Conservation (phyloP, 2,329 filamentous ascomycete species). For the Sordariomycetes sp. region DNA sequence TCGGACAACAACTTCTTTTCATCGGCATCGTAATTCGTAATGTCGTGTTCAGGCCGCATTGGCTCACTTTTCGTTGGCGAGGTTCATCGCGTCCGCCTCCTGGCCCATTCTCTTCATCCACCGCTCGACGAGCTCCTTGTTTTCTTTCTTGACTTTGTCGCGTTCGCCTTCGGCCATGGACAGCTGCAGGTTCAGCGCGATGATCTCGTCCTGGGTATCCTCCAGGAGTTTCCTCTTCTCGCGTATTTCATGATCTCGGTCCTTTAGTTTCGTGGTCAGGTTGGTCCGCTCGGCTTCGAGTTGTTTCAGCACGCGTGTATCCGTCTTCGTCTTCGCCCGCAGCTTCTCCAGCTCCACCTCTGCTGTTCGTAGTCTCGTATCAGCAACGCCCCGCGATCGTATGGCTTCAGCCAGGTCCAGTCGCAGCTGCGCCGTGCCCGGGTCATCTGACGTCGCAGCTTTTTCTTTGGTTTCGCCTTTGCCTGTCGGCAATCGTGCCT, state of each 20-base stretch:
- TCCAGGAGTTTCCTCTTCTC: slow-evolving; percentile 79
- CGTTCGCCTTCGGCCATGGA: slow-evolving; percentile 74
- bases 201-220: slow-evolving; percentile 88
- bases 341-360: slow-evolving; percentile 56
- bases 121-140: slow-evolving; percentile 78
- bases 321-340: slow-evolving; percentile 48
- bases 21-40: neutral
- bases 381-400: slow-evolving; percentile 60
- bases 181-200: slow-evolving; percentile 77
- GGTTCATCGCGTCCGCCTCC: slow-evolving; percentile 84
- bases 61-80: slow-evolving; percentile 52
- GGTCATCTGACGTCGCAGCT: slow-evolving; percentile 15
- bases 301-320: slow-evolving; percentile 50
- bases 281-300: slow-evolving; percentile 54
- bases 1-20: slow-evolving; percentile 13
- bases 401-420: slow-evolving; percentile 70
- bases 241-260: slow-evolving; percentile 76
- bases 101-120: slow-evolving; percentile 85
- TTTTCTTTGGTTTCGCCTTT: slow-evolving; percentile 7
- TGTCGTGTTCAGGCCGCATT: no score
- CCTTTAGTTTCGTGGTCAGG: slow-evolving; percentile 59
- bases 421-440: slow-evolving; percentile 40
- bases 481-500: slow-evolving; percentile 16
- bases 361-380: slow-evolving; percentile 51
- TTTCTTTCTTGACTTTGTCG: slow-evolving; percentile 68